Evolutionary conservation across 2,329 filamentous ascomycete genomes (phyloP), one percentile per base, ranked within the genome.

Genomic region (Peltaster fructicola): DNA sequence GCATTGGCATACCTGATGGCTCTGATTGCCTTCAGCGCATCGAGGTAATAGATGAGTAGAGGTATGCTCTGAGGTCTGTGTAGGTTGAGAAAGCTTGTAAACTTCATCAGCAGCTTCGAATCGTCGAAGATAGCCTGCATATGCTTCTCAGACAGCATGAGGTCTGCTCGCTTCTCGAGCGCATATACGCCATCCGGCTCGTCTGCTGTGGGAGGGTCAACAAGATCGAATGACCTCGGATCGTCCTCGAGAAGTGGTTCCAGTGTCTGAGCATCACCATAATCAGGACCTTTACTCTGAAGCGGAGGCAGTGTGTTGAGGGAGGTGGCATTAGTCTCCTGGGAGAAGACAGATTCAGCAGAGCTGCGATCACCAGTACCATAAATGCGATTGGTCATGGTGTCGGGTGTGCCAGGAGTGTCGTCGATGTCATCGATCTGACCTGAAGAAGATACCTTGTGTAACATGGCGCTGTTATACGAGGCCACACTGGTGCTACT

Each of bases 1-100:
- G 72, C 65, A 44, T 82, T 79, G 11, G 73, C 65, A 38, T 81
- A 81, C 16, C 62, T 59, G 29, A 82, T 69, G 2, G 76, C 73
- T 36, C 68, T 66, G 8, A 79, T 48, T 1, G 75, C 74, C 41
- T 82, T 84, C 29, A 70, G 47, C 0, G 73, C 64, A 37, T 79
- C 72, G 2, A 81, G 57, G 35, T 80, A 80, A 52, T 80, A 78
- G 14, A 71, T 64, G 8, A 82, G 50, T 6, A 76, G 51, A 0
- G 73, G 65, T 2, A 78, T 55, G 1, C 74, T 78, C 11, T 61
- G 52, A 4, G 71, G 67, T 21, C 72, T 59, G 21, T 63, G 55
- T 4, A 55, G 47, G 29, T 64, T 63, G 3, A 82, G 53, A 37
- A 77, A 84, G 3, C 65, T 59, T 2, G 68, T 74, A 43, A 82